Evolutionary conservation across 345 rosid genomes (phyloP), one percentile per base, ranked within the genome.

Genomic region (Salix caprea): DNA sequence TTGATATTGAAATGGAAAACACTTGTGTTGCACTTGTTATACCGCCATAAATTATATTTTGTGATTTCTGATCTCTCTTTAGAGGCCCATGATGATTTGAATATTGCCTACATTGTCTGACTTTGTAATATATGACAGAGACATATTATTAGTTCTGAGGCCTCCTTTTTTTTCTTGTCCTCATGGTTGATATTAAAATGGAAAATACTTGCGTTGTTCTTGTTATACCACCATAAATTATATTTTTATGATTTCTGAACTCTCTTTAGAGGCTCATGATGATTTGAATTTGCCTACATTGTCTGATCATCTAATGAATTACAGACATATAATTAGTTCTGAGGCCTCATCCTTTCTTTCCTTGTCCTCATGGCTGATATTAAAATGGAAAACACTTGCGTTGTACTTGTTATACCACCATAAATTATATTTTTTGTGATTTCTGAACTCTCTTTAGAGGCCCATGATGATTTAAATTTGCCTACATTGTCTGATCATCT

Each of bases 401-500:
- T 19, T 67, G 70, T 36, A 8, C 6, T 7, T 36, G 14, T 10
- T 67, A 36, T 5, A 1, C n/a, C 48, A 4, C 44, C 26, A 10
- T 37, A 9, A 21, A 15, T 5, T 12, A 8, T 67, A 12, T 19
- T 37, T 37, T 67, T 21, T 37, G 24, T 23, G 0, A 6, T 21
- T 21, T 19, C 14, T 19, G 28, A 56, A n/a, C 2, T 34, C 52
- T 40, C 30, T 1, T 18, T 18, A 56, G 48, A 32, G 74, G 74
- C 65, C 65, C 19, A 12, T n/a, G 74, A 71, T 71, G 74, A 52
- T 71, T 71, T 13, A 9, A 50, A 30, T 71, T 71, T 71, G 74
- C 64, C 74, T 71, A 52, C 74, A 54, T 71, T 71, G 74, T 71
- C 74, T 71, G 74, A 71, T 52, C 18, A 46, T 71, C 30, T 28